Percentiles rank a stretch among this genome's conserved stretches.
Evolutionary conservation across 2,329 filamentous ascomycete genomes (phyloP).

Genomic region (Sodiomyces alkalinus): DNA sequence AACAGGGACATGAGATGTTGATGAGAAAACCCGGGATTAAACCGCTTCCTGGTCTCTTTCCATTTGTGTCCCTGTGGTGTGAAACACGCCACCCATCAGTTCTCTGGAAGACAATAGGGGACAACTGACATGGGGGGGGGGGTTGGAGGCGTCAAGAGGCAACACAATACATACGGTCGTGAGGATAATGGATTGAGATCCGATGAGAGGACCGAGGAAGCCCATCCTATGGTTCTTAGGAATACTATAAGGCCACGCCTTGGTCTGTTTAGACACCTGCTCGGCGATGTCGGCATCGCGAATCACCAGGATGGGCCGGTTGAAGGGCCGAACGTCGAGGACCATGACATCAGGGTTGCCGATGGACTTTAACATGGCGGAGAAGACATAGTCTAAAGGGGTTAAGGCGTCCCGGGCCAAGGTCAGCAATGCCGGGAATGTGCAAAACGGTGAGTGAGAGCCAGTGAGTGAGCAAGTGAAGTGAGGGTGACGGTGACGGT

Average conservation of each 20-base stretch:
- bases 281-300: constrained; percentile 19
- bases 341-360: constrained; percentile 18
- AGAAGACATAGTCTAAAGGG: constrained; percentile 13
- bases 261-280: constrained; percentile 17
- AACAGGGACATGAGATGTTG: constrained; percentile 21
- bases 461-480: no score
- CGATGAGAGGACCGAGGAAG: constrained; percentile 11
- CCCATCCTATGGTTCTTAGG: constrained; percentile 16
- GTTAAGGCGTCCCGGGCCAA: no score
- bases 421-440: background rate
- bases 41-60: constrained; percentile 15
- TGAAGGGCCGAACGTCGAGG: constrained; percentile 19
- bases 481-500: background rate
- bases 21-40: constrained; percentile 22
- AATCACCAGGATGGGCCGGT: constrained; percentile 16
- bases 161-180: constrained; percentile 3
- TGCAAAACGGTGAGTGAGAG: no score
- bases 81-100: no score
- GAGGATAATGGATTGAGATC: constrained; percentile 8
- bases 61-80: constrained; percentile 8
- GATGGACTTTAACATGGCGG: constrained; percentile 13
- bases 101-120: no score
- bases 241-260: constrained; percentile 15
- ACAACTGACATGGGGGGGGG: no score
- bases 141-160: no score